Percentiles rank a stretch among this genome's conserved stretches.
Conservation (phyloP, 345 rosid genomes). For the Arabis hirsuta region DNA sequence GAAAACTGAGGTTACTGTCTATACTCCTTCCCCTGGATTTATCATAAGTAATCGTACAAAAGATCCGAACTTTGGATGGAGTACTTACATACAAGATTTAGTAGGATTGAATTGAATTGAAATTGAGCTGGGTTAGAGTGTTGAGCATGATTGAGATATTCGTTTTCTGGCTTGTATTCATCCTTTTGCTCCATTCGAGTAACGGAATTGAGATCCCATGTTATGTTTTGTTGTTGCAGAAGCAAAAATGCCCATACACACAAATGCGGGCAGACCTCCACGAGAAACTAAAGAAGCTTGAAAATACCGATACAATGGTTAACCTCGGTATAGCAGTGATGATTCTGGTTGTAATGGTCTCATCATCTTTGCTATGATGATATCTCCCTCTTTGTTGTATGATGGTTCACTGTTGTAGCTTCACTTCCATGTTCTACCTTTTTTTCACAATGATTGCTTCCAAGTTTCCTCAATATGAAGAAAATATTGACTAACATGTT, state of each 20-base stretch:
- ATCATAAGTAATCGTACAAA: conserved; percentile 6
- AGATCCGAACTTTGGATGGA: not conserved
- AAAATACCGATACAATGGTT: conserved; percentile 59
- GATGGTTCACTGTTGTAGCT: conserved; percentile 8
- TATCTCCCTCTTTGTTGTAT: conserved; percentile 20
- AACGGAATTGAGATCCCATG: not conserved
- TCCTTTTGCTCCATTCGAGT: conserved; percentile 3
- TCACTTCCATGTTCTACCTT: conserved; percentile 4
- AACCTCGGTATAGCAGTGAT: conserved; percentile 63
- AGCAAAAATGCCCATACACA: conserved; percentile 50
- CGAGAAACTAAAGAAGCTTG: conserved; percentile 50
- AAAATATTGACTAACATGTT: not conserved
- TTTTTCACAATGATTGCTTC: not conserved
- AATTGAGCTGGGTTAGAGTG: conserved; percentile 15
- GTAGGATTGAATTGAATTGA: not conserved
- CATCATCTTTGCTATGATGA: conserved; percentile 38
- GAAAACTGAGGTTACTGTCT: conserved; percentile 48
- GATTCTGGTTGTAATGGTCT: conserved; percentile 45
- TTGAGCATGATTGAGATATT: conserved; percentile 9
- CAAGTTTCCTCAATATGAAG: not conserved
- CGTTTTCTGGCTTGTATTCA: not conserved
- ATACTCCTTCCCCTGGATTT: not conserved
- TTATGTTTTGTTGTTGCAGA: conserved; percentile 48
- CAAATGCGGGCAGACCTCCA: conserved; percentile 44
- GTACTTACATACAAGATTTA: not conserved